Conservation (phyloP, 495 filamentous ascomycete species). For the Emericellopsis terricola region DNA sequence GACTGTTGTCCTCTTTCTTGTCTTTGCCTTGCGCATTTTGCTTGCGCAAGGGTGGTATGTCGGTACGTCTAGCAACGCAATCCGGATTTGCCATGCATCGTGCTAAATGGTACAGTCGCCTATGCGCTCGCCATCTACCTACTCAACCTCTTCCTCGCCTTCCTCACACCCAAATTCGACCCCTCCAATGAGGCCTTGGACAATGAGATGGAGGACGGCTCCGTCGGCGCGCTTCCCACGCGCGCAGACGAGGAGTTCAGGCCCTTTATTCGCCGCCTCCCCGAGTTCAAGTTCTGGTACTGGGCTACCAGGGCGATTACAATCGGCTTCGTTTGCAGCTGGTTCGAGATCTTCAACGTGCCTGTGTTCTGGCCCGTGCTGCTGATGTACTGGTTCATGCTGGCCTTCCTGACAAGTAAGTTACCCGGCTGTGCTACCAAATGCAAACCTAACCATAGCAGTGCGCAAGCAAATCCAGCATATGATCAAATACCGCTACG, state of each 20-base stretch:
- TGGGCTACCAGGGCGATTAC: conserved; percentile 72
- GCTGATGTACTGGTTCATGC: conserved; percentile 95
- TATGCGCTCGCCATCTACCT: conserved; percentile 99
- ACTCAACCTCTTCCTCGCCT: conserved; percentile 96
- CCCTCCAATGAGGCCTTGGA: conserved; percentile 81
- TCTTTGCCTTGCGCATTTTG: conserved; percentile 81
- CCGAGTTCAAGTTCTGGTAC: conserved; percentile 99
- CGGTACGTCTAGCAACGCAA: conserved; percentile 34
- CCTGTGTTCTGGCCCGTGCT: conserved; percentile 98
- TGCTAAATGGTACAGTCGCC: conserved; percentile 40
- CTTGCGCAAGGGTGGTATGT: conserved; percentile 97
- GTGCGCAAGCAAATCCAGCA: conserved; percentile 98
- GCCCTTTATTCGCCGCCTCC: conserved; percentile 86
- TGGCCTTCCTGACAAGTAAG: conserved; percentile 88
- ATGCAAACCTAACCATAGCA: conserved; percentile 19
- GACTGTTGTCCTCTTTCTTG: conserved; percentile 49
- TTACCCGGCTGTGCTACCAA: too few species aligned
- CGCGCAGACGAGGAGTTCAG: conserved; percentile 95
- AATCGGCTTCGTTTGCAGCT: conserved; percentile 75
- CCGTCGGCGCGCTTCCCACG: conserved; percentile 61
- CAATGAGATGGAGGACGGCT: conserved; percentile 88
- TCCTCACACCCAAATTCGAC: conserved; percentile 97
- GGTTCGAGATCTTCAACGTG: conserved; percentile 87
- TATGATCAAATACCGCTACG: conserved; percentile 99
- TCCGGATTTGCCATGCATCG: neutral